Evolutionary conservation across 331 rosid species (phyloP).

Genomic region (Quercus lobata): DNA sequence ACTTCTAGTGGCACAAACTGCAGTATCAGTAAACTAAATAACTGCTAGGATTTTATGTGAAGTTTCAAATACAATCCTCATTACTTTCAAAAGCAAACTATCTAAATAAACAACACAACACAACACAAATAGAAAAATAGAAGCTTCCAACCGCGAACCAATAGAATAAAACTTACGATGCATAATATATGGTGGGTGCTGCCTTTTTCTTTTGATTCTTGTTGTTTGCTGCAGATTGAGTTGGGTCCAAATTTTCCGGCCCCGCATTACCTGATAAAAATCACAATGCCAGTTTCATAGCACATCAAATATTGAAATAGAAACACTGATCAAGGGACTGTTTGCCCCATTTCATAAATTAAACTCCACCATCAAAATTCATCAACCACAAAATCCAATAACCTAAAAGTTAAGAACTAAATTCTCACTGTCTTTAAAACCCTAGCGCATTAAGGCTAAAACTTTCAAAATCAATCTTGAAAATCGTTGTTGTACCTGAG

Average conservation of each 20-base stretch:
- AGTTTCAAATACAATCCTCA: not conserved
- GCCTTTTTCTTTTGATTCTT: slow-evolving; percentile 60
- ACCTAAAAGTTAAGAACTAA: not conserved
- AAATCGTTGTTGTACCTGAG: slow-evolving; percentile 29
- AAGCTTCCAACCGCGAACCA: not conserved
- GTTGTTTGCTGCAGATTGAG: slow-evolving; percentile 33
- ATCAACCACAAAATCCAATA: not conserved
- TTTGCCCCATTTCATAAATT: not conserved
- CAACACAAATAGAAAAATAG: not conserved
- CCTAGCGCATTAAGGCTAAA: not conserved
- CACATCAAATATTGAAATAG: not conserved
- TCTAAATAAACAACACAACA: not conserved
- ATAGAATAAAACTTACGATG: slow-evolving; percentile 57
- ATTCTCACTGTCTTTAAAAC: not conserved
- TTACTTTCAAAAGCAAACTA: too few species aligned
- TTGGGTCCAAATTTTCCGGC: slow-evolving; percentile 32
- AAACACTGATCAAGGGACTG: not conserved
- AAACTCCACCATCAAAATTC: not conserved
- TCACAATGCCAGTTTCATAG: not conserved
- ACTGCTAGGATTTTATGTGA: not conserved
- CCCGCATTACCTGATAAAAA: slow-evolving; percentile 23
- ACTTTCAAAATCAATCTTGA: not conserved
- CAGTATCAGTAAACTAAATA: not conserved
- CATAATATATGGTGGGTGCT: slow-evolving; percentile 70
- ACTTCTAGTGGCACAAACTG: not conserved